Conservation (phyloP, 2,329 filamentous ascomycete species). For the Microdochium trichocladiopsis region DNA sequence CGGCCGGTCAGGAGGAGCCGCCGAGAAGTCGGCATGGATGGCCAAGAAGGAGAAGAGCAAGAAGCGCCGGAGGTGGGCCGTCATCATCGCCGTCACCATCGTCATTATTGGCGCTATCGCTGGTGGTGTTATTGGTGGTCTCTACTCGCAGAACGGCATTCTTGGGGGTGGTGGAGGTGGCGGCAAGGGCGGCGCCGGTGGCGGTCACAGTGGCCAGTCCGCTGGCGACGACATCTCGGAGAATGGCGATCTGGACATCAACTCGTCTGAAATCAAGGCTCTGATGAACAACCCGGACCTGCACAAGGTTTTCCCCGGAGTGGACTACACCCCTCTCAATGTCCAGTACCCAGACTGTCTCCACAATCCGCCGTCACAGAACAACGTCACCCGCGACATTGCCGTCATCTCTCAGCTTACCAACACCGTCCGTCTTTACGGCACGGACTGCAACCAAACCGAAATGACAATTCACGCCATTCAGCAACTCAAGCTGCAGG, state of each 20-base stretch:
- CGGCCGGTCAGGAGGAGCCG: conserved; percentile 24
- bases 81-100: conserved; percentile 56
- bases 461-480: conserved; percentile 87
- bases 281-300: conserved; percentile 75
- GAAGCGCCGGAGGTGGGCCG: conserved; percentile 63
- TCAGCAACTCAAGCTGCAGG: conserved; percentile 61
- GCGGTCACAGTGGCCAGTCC: conserved; percentile 28
- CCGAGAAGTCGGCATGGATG: conserved; percentile 62
- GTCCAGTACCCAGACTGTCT: conserved; percentile 84
- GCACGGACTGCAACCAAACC: conserved; percentile 96
- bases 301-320: conserved; percentile 89
- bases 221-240: conserved; percentile 51
- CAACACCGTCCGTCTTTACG: conserved; percentile 81
- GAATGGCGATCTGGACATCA: conserved; percentile 65
- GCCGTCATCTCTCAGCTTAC: conserved; percentile 87
- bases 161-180: conserved; percentile 17
- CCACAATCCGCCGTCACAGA: conserved; percentile 72
- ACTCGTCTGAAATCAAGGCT: conserved; percentile 73
- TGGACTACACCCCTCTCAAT: conserved; percentile 92
- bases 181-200: conserved; percentile 6
- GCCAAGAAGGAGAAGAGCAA: conserved; percentile 49
- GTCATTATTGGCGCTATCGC: conserved; percentile 65
- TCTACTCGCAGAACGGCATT: conserved; percentile 15
- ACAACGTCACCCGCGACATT: conserved; percentile 88
- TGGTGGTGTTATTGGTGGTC: conserved; percentile 30